Evolutionary conservation across 768 basidiomycete species (phyloP).

Genomic region (Melanogaster broomeanus): DNA sequence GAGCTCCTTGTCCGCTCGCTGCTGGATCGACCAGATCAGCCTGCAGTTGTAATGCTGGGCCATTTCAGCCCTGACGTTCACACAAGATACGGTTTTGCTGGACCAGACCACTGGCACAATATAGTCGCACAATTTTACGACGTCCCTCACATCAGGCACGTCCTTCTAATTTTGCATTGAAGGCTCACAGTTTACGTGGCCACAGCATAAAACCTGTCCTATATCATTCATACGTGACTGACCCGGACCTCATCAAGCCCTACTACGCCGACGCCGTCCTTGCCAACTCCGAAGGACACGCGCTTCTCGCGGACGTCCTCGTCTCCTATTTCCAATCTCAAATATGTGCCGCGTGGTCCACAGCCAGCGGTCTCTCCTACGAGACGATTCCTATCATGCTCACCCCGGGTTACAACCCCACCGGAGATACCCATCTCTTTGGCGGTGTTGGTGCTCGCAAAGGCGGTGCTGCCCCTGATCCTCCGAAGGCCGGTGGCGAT

Average conservation of each 20-base stretch:
- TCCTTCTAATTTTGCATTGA: not conserved
- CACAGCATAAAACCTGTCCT: conserved; percentile 75
- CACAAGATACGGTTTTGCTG: conserved; percentile 75
- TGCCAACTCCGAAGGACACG: conserved; percentile 79
- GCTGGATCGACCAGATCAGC: conserved; percentile 86
- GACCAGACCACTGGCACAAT: conserved; percentile 88
- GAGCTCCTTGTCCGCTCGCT: conserved; percentile 92
- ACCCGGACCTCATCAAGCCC: conserved; percentile 61
- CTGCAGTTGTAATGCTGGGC: conserved; percentile 92
- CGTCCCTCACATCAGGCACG: conserved; percentile 82
- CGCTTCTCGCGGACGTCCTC: conserved; percentile 88
- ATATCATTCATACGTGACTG: conserved; percentile 79
- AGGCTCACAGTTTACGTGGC: not conserved
- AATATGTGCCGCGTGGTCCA: conserved; percentile 83
- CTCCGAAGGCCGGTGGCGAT: conserved; percentile 32
- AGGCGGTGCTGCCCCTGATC: conserved; percentile 60
- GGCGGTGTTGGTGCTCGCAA: conserved; percentile 85
- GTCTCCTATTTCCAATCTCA: conserved; percentile 89
- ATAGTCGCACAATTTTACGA: conserved; percentile 97
- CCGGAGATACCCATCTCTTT: conserved; percentile 60
- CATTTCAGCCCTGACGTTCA: conserved; percentile 92
- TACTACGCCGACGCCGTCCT: conserved; percentile 87
- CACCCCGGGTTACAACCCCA: conserved; percentile 35
- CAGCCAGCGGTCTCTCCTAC: conserved; percentile 64
- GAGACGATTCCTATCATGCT: conserved; percentile 53